Evolutionary conservation across 495 filamentous ascomycete genomes (phyloP), one percentile per base, ranked within the genome.

Genomic region (Emericellopsis terricola): DNA sequence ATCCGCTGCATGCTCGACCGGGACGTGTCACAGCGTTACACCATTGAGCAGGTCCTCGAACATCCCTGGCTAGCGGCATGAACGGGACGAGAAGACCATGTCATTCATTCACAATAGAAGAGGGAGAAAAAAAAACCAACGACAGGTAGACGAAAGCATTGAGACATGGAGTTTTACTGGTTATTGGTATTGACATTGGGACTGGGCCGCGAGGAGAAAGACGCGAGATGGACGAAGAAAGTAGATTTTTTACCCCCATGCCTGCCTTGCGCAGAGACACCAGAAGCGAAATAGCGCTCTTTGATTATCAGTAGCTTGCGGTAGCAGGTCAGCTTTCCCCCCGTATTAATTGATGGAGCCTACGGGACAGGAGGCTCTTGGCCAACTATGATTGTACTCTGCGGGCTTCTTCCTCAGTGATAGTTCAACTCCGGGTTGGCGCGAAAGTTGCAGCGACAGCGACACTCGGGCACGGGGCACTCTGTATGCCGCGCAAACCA

Each of bases 1-100:
- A 81, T 97, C 33, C 68, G 81, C 26, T 59, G 68, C 42, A 96
- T 96, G 89, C 73, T 97, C 8, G 70, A 94, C 48, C 73, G 89
- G 11, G 76, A 96, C 48, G 79, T 96, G 17, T 71, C 81, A 36
- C 64, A 75, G 44, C 66, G 89, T 16, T 68, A 82, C 38, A 76
- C 73, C 8, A 92, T 97, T 38, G 73, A 77, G 19, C 70, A 82
- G 47, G 83, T 97, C 9, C 53, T 91, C 37, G 76, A 80, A 11
- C 87, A 94, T 57, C 68, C 74, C 11, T 97, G 89, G 89, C 77
- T 56, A 34, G 24, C 20, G 31, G 31, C 17, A n/a, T n/a, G n/a
- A n/a, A n/a, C n/a, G n/a, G n/a, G n/a, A n/a, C n/a, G n/a, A n/a
- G n/a, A n/a, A n/a, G n/a, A n/a, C n/a, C n/a, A n/a, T n/a, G n/a